These are phyloP conservation scores for Lactifluus rugatus DNA, from an alignment of 768 basidiomycete genomes.

Conservation along the genomic window DNA sequence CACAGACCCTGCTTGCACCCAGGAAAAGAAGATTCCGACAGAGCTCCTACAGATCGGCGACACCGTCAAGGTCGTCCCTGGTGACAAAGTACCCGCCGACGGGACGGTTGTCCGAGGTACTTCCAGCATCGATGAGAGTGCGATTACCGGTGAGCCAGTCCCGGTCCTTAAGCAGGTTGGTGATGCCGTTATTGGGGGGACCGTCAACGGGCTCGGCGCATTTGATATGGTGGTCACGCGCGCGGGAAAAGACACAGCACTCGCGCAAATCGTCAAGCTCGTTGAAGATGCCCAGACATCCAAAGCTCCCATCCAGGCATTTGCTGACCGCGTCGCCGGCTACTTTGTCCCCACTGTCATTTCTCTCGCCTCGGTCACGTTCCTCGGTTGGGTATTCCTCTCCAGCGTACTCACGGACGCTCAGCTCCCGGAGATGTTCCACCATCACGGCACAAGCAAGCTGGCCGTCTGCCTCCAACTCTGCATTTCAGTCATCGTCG, in stretches of 20 bases:
- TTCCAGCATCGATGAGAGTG: conserved; percentile 90
- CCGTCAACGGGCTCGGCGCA: conserved; percentile 93
- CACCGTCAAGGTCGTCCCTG: conserved; percentile 86
- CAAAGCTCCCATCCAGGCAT: conserved; percentile 96
- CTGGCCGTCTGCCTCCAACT: conserved; percentile 90
- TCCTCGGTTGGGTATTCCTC: conserved; percentile 74
- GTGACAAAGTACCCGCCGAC: conserved; percentile 94
- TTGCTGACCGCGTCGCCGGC: conserved; percentile 90
- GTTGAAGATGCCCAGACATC: conserved; percentile 98
- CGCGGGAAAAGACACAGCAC: conserved; percentile 91
- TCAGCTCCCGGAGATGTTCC: conserved; percentile 76
- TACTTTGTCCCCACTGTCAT: conserved; percentile 93
- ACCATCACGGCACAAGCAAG: conserved; percentile 69
- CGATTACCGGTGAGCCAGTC: conserved; percentile 89
- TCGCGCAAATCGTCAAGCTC: conserved; percentile 91
- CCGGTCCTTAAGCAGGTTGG: conserved; percentile 79
- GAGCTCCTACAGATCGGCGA: conserved; percentile 95
- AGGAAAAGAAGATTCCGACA: conserved; percentile 86
- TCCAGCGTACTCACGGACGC: conserved; percentile 46
- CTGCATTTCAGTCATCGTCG: conserved; percentile 95
- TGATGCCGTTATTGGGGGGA: conserved; percentile 89
- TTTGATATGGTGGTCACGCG: conserved; percentile 94
- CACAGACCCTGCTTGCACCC: conserved; percentile 71
- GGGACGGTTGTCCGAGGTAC: conserved; percentile 81
- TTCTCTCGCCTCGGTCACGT: conserved; percentile 69